A percentile compares a stretch with the other conserved stretches of the same genome.
phyloP scores from a whole-genome alignment of 2,329 filamentous ascomycete genomes.

The Elsinoe fawcettii region DNA sequence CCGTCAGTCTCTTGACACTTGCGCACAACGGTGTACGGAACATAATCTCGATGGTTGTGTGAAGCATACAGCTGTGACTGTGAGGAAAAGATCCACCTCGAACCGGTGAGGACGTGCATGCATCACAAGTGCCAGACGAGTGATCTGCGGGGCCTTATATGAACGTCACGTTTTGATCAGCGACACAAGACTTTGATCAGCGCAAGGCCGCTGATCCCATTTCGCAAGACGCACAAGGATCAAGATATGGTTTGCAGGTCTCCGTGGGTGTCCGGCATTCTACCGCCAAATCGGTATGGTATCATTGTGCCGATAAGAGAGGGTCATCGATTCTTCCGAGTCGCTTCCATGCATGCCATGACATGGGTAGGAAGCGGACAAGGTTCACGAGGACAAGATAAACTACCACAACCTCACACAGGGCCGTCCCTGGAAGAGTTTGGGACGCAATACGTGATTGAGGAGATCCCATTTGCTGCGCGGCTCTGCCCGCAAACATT shows the following conservation, averaged over 20 bases:
- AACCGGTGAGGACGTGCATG: background rate
- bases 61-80: background rate
- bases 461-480: background rate
- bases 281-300: background rate
- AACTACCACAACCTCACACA: background rate
- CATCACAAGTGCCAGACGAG: background rate
- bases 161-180: constrained; percentile 7
- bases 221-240: background rate
- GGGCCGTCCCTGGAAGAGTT: background rate
- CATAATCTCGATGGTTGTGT: background rate
- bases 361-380: background rate
- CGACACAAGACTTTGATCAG: constrained; percentile 2
- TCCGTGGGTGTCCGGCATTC: background rate
- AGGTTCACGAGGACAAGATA: background rate
- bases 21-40: no score
- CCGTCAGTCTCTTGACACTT: no score
- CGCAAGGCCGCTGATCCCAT: background rate
- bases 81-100: background rate
- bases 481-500: background rate
- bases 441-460: background rate
- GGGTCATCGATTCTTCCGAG: background rate
- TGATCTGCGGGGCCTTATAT: constrained; percentile 1
- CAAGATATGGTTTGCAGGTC: background rate
- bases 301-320: background rate
- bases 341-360: background rate